Percentiles rank a stretch among this genome's conserved stretches.
Conservation (phyloP, 208 protist genomes). For the Leishmania tarentolae region DNA sequence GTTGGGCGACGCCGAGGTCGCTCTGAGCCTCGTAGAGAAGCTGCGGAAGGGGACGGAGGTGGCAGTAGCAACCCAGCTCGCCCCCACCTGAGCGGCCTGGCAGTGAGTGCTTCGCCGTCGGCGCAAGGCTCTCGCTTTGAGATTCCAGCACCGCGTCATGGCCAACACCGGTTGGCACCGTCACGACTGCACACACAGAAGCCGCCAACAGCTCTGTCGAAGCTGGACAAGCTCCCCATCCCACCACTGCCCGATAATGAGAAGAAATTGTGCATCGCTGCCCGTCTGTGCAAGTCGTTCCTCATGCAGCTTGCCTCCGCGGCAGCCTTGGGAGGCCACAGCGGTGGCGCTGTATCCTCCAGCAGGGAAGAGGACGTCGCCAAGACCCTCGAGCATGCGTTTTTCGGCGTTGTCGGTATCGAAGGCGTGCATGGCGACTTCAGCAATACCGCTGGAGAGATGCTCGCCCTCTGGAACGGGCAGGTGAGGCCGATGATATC, state of each 20-base stretch:
- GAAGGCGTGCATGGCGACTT: slow-evolving; percentile 45
- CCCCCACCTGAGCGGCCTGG: not conserved
- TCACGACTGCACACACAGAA: not conserved
- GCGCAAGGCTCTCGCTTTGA: not conserved
- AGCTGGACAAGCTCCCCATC: slow-evolving; percentile 4
- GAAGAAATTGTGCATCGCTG: slow-evolving; percentile 28
- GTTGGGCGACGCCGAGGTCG: not conserved
- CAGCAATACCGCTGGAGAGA: slow-evolving; percentile 39
- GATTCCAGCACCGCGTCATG: slow-evolving; percentile 16
- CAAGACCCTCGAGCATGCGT: slow-evolving; percentile 47
- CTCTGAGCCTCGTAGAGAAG: not conserved
- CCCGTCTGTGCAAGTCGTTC: slow-evolving; percentile 37
- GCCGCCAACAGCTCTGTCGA: slow-evolving; percentile 7
- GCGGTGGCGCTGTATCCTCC: slow-evolving; percentile 6
- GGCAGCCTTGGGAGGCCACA: not conserved
- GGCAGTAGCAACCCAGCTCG: not conserved
- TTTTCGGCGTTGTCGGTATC: slow-evolving; percentile 56
- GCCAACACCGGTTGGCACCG: slow-evolving; percentile 7
- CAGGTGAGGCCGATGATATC: slow-evolving; percentile 21
- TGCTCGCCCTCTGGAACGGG: slow-evolving; percentile 57
- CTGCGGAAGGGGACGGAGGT: not conserved
- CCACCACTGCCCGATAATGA: slow-evolving; percentile 21
- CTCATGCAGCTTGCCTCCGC: slow-evolving; percentile 27
- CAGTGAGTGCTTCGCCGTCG: not conserved
- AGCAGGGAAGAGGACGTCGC: slow-evolving; percentile 30